Conservation (phyloP, 768 basidiomycete genomes). For the Lentinula sp. region DNA sequence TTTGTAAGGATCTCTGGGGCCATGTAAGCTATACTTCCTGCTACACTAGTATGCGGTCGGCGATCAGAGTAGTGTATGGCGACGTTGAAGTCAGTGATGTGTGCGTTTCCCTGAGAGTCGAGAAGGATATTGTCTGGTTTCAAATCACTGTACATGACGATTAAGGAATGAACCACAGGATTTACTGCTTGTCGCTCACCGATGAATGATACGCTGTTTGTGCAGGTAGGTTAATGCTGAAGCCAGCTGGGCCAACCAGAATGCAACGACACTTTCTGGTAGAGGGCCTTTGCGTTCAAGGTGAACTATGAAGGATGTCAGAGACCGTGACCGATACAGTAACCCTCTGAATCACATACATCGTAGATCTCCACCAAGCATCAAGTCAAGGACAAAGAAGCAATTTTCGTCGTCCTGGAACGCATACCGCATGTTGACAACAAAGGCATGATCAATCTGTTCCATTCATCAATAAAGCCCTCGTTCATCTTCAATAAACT, state of each 20-base stretch:
- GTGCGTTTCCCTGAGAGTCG: slow-evolving; percentile 90
- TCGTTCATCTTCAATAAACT: slow-evolving; percentile 4
- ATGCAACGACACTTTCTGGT: slow-evolving; percentile 66
- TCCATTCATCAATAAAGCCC: neutral
- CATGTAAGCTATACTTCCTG: slow-evolving; percentile 99
- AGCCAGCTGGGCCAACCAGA: slow-evolving; percentile 87
- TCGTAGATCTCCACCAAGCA: slow-evolving; percentile 92
- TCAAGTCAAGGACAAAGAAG: slow-evolving; percentile 95
- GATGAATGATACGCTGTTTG: slow-evolving; percentile 87
- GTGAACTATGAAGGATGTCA: slow-evolving; percentile 53
- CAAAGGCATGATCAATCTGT: slow-evolving; percentile 83
- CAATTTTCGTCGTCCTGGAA: slow-evolving; percentile 98
- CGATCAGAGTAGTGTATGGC: slow-evolving; percentile 95
- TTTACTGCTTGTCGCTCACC: slow-evolving; percentile 42
- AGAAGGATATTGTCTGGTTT: slow-evolving; percentile 98
- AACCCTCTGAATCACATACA: slow-evolving; percentile 42
- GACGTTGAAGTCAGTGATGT: slow-evolving; percentile 98
- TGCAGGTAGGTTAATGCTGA: slow-evolving; percentile 88
- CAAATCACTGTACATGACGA: slow-evolving; percentile 57
- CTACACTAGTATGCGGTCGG: slow-evolving; percentile 85
- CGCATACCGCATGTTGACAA: slow-evolving; percentile 89
- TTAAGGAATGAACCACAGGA: neutral
- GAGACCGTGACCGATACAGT: neutral
- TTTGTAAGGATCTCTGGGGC: slow-evolving; percentile 92
- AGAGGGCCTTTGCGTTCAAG: slow-evolving; percentile 67